Evolutionary conservation across 805 yeast genomes (phyloP), one percentile per base, ranked within the genome.

Genomic region (Saccharomycopsis javanensis): DNA sequence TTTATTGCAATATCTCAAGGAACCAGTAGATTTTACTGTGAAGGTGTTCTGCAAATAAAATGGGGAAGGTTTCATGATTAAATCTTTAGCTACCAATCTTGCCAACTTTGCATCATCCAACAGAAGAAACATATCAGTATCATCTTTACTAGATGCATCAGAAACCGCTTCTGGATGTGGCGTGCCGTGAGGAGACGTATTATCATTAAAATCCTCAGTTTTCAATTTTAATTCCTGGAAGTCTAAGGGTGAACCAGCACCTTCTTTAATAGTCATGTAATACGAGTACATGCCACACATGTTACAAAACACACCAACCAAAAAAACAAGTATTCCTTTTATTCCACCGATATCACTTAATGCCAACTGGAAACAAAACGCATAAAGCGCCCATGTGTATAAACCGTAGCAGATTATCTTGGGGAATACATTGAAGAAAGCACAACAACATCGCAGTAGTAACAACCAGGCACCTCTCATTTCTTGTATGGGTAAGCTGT

Each of bases 201-300:
- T 20, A 11, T 10, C 18, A 7, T 31, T 31, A 13, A 8, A 23
- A 35, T 46, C 30, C 28, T 20, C 42, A 30, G 38, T 46, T 13
- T 51, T 46, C 20, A 54, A 54, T 27, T 42, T n/a, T 11, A 80
- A 65, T 52, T 68, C 72, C 1, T 71, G 70, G 59, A 67, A 78
- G 59, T 79, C 83, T 15, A 69, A 58, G 0, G 85, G 84, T n/a
- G 81, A 77, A 1, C 85, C 85, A 0, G 82, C 75, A 0, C 84
- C 83, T 4, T 69, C 67, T 3, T 53, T 27, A 3, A 79, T 71
- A n/a, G 79, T 75, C 61, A 68, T 64, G 63, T 69, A 76, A 64
- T 81, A 81, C 1, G 80, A 66, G 54, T 70, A 67, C n/a, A 79
- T 53, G 35, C 76, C 70, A 15, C 76, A 60, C 0, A 56, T 42